Base-by-base conservation (phyloP, 2,329 filamentous ascomycete genomes). In the Phyllosticta citriasiana region DNA sequence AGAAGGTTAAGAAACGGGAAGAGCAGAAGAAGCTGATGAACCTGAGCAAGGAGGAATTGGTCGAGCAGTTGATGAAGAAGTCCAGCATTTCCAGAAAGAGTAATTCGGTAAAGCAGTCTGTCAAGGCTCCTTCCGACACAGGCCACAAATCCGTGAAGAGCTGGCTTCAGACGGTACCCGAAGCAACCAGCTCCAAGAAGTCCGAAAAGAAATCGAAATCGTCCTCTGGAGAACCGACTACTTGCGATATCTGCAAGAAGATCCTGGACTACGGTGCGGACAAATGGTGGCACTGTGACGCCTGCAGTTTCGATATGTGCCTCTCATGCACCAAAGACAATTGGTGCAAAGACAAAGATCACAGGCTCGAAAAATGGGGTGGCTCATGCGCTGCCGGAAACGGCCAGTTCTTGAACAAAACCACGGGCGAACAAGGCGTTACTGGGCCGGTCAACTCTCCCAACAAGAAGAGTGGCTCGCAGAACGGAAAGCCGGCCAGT, bases 31-130 rank as follows among this genome's bases (percentile, higher is more conserved):
- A 64, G 56, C 61, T 70, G 27, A 63, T 67, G 63, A 63, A 65
- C 16, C 19, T 74, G 55, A 67, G 69, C 14, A 73, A 71, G 65
- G 66, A 71, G 33, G 63, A 72, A 63, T 54, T 70, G 59, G 62
- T 72, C 33, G 64, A 66, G 55, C 64, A 69, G 65, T 35, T 56
- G 47, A 8, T 50, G 26, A 30, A 26, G 35, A 26, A 35, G 40
- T n/a, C 40, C 40, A 47, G 40, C 16, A 47, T 47, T n/a, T 47
- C 40, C 40, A 24, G n/a, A 3, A 25, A 24, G 40, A 24, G 19
- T 8, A n/a, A 14, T 7, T 47, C 40, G 12, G 40, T n/a, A 0
- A 47, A 47, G 40, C 40, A 16, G 30, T 25, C 51, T 53, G 51
- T 26, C 22, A 53, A 16, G 51, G 22, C 4, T 25, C 1, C 51